Percentiles rank a stretch among this genome's conserved stretches.
Conservation (phyloP, 2,329 filamentous ascomycete species). For the Neofusicoccum parvum region DNA sequence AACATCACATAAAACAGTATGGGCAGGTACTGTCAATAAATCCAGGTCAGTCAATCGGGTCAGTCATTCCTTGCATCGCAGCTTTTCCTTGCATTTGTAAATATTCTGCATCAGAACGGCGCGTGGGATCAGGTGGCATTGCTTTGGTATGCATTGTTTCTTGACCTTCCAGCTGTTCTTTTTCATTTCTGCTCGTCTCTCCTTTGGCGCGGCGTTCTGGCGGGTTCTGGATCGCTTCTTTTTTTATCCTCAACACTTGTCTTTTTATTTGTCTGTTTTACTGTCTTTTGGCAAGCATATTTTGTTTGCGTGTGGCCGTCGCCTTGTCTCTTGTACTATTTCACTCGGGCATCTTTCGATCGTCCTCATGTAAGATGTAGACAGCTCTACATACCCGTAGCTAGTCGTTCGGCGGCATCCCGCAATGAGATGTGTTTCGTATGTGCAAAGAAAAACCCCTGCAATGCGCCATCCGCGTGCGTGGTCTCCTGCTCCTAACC, state of each 20-base stretch:
- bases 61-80: neutral
- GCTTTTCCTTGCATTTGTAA: conserved; percentile 4
- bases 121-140: conserved; percentile 1
- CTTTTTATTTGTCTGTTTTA: neutral
- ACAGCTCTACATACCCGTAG: no score
- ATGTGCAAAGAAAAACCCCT: no score
- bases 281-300: conserved; percentile 1
- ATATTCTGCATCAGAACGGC: conserved; percentile 6
- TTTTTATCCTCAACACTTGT: neutral
- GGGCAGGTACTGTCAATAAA: neutral
- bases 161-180: neutral
- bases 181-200: conserved; percentile 4
- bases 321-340: no score
- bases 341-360: no score
- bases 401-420: no score
- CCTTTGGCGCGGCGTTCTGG: conserved; percentile 15
- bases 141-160: neutral
- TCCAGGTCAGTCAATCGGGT: conserved; percentile 7
- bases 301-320: neutral
- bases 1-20: neutral
- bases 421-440: no score
- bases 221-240: conserved; percentile 8
- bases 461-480: no score
- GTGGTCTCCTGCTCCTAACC: no score
- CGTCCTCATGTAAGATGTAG: no score